phyloP scores from a whole-genome alignment of 1,139 yeast species.

The Lodderomyces oxycetoniae region DNA sequence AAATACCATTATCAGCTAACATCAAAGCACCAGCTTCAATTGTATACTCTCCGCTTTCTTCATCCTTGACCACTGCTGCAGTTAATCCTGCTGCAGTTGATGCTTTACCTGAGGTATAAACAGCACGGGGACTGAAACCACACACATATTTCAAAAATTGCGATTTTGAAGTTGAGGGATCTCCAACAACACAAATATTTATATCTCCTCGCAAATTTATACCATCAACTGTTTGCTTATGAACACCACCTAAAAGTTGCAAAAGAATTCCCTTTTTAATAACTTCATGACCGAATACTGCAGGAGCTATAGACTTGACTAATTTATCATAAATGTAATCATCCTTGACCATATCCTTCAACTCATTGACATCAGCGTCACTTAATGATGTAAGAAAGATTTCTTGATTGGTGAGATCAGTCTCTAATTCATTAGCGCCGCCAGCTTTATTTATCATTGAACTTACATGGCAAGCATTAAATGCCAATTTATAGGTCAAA shows the following conservation, averaged over 20 bases:
- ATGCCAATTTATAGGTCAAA: constrained; percentile 86
- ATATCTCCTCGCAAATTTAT: constrained; percentile 95
- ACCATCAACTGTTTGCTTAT: constrained; percentile 90
- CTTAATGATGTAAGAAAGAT: constrained; percentile 74
- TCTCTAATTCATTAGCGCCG: constrained; percentile 26
- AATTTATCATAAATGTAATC: constrained; percentile 80
- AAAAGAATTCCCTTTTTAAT: constrained; percentile 87
- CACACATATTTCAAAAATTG: constrained; percentile 93
- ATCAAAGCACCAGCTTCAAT: constrained; percentile 98
- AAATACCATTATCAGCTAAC: constrained; percentile 98
- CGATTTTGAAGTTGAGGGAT: constrained; percentile 96
- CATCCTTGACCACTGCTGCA: constrained; percentile 96
- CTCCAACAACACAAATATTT: constrained; percentile 95
- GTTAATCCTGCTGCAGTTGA: constrained; percentile 98
- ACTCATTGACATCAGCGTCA: constrained; percentile 76
- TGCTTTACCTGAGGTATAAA: constrained; percentile 97
- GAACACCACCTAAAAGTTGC: constrained; percentile 94
- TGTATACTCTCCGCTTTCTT: constrained; percentile 95
- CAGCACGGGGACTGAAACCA: constrained; percentile 88
- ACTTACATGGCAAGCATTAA: constrained; percentile 82
- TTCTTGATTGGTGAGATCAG: constrained; percentile 62
- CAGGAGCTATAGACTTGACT: constrained; percentile 90
- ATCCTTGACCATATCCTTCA: constrained; percentile 88
- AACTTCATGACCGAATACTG: constrained; percentile 94
- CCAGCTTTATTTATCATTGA: constrained; percentile 48